Evolutionary conservation across 257 asterid genomes (phyloP), one percentile per base, ranked within the genome.

Genomic region (Plectranthus barbatus): DNA sequence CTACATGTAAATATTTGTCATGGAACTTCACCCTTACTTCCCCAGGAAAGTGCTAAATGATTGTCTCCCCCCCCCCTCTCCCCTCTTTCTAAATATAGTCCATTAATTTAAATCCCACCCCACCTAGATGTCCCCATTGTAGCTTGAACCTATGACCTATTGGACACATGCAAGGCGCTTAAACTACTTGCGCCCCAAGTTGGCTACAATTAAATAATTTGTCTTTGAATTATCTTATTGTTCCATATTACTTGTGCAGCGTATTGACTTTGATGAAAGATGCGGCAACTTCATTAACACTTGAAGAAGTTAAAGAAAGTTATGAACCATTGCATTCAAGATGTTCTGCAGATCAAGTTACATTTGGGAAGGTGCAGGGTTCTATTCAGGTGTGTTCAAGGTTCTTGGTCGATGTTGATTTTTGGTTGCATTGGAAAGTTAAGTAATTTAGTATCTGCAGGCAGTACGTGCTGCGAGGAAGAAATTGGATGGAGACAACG

Each of bases 331-430:
- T 49, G 33, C 55, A 68, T 14, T 78, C 87, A 48, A 86, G 70
- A 64, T 60, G 13, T 72, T 66, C 19, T 33, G 40, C 55, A 4
- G 89, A 87, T 42, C 72, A 72, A 71, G 63, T 93, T 52, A 87
- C 96, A 42, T 36, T 76, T 73, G 99, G 99, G 71, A 93, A 77
- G 74, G 85, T 84, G 56, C 96, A 90, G 74, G 86, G 83, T 52
- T 72, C 86, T 31, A 60, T 83, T 55, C 84, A 85, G 99, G 99
- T 70, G 72, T 33, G 63, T 44, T 64, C 24, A 44, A 23, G 29
- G 48, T 49, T 34, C 47, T 68, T 60, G 41, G 44, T 41, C 7
- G 56, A 36, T 45, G 11, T 13, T 59, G 61, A 29, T 46, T 40
- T 72, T 60, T 26, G 53, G 19, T 33, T 36, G 26, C 24, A 21